phyloP scores from a whole-genome alignment of 225 moss, liverwort and hornwort species.

The Anthoceros angustus region DNA sequence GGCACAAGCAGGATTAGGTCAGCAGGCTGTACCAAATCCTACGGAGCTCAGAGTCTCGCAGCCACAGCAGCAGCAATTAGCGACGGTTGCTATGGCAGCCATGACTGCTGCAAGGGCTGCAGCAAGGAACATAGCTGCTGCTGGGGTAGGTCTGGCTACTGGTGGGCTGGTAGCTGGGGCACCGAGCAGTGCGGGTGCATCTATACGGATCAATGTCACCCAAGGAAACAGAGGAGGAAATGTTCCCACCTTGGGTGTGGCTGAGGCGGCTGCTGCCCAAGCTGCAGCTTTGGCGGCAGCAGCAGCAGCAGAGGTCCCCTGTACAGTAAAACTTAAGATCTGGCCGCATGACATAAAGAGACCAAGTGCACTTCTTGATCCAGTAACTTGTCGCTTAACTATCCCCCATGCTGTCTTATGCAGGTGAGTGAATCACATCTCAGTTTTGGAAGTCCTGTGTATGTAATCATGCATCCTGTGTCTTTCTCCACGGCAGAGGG shows the following conservation, averaged over 20 bases:
- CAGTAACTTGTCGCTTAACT: slow-evolving; percentile 74
- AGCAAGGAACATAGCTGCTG: slow-evolving; percentile 41
- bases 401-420: slow-evolving; percentile 98
- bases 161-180: slow-evolving; percentile 27
- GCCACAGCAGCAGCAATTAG: slow-evolving; percentile 46
- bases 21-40: slow-evolving; percentile 17
- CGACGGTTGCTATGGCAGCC: slow-evolving; percentile 54
- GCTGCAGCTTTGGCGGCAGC: slow-evolving; percentile 60
- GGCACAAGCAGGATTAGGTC: slow-evolving; percentile 31
- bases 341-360: slow-evolving; percentile 94
- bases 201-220: slow-evolving; percentile 32
- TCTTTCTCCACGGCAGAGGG: not conserved
- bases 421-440: slow-evolving; percentile 47
- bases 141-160: slow-evolving; percentile 37
- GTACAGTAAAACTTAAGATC: slow-evolving; percentile 98
- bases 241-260: slow-evolving; percentile 50
- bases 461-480: not conserved
- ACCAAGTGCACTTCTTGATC: slow-evolving; percentile 74
- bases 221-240: slow-evolving; percentile 58
- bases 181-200: slow-evolving; percentile 24
- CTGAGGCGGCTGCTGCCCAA: slow-evolving; percentile 62
- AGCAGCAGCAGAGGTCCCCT: slow-evolving; percentile 78
- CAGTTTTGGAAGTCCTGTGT: not conserved
- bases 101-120: slow-evolving; percentile 61
- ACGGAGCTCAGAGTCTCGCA: slow-evolving; percentile 28